Evolutionary conservation across 768 basidiomycete species (phyloP).

Genomic region (Lyophyllum decastes): DNA sequence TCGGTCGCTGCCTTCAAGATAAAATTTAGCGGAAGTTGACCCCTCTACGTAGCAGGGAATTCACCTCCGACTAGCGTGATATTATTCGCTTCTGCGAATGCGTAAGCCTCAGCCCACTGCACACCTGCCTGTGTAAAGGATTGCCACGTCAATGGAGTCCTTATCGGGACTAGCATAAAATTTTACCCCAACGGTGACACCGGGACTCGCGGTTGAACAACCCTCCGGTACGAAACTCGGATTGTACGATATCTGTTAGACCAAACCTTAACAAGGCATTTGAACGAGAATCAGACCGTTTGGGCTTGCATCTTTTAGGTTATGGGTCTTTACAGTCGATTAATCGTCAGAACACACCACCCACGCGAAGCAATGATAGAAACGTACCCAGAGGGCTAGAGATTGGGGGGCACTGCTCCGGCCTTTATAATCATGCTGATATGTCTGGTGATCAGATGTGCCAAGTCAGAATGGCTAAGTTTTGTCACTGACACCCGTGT

Average conservation of each 20-base stretch:
- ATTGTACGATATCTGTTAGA: conserved; percentile 33
- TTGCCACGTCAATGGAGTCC: neutral
- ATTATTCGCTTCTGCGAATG: conserved; percentile 43
- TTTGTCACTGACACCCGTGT: conserved; percentile 44
- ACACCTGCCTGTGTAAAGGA: conserved; percentile 38
- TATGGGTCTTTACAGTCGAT: conserved; percentile 33
- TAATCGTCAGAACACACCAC: neutral
- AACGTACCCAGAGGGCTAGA: conserved; percentile 43
- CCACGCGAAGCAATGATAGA: neutral
- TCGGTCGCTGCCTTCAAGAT: conserved; percentile 32
- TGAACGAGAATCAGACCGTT: neutral
- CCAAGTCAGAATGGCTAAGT: neutral
- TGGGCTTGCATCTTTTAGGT: conserved; percentile 35
- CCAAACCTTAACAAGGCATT: neutral
- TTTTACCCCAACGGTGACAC: conserved; percentile 39
- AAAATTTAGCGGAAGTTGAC: neutral
- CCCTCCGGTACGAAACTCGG: conserved; percentile 36
- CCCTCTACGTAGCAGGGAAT: neutral
- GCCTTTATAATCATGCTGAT: conserved; percentile 50
- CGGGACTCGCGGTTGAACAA: conserved; percentile 29
- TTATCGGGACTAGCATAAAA: neutral
- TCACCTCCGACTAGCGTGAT: conserved; percentile 46
- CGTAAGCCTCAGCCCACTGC: conserved; percentile 44
- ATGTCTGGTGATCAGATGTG: neutral
- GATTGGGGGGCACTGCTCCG: conserved; percentile 46